These are phyloP conservation scores for Neopestalotiopsis sp. DNA, from an alignment of 2,329 filamentous ascomycete species.

Conservation along the genomic window DNA sequence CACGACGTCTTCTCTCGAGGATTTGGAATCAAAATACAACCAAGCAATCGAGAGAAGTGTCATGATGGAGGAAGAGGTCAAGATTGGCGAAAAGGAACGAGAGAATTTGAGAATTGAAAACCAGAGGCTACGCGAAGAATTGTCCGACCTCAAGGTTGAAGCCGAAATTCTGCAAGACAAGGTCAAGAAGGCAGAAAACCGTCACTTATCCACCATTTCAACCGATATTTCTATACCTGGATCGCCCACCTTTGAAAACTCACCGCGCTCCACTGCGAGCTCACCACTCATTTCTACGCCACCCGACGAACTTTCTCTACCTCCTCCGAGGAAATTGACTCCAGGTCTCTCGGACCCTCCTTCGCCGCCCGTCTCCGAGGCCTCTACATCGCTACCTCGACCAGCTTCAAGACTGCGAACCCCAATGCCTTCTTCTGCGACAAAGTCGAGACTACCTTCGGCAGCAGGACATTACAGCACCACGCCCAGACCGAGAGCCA, in stretches of 20 bases:
- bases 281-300: slow-evolving; percentile 91
- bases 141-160: slow-evolving; percentile 93
- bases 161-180: slow-evolving; percentile 94
- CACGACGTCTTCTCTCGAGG: slow-evolving; percentile 93
- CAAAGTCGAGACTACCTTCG: slow-evolving; percentile 59
- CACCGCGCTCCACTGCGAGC: slow-evolving; percentile 84
- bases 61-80: slow-evolving; percentile 94
- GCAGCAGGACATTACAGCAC: slow-evolving; percentile 53
- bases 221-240: slow-evolving; percentile 69
- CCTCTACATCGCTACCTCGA: slow-evolving; percentile 67
- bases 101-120: slow-evolving; percentile 88
- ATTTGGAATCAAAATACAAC: slow-evolving; percentile 97
- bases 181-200: slow-evolving; percentile 72
- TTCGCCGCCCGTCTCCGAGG: slow-evolving; percentile 91
- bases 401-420: slow-evolving; percentile 51
- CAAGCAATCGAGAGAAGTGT: slow-evolving; percentile 90
- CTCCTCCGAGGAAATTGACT: slow-evolving; percentile 57
- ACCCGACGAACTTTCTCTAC: slow-evolving; percentile 71
- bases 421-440: slow-evolving; percentile 39
- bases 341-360: slow-evolving; percentile 82
- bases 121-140: slow-evolving; percentile 87
- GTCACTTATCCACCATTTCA: slow-evolving; percentile 64
- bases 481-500: slow-evolving; percentile 57
- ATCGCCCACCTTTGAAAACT: slow-evolving; percentile 76
- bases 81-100: slow-evolving; percentile 87